Evolutionary conservation across 495 filamentous ascomycete genomes (phyloP).

Genomic region (Hyaloscypha bicolor): DNA sequence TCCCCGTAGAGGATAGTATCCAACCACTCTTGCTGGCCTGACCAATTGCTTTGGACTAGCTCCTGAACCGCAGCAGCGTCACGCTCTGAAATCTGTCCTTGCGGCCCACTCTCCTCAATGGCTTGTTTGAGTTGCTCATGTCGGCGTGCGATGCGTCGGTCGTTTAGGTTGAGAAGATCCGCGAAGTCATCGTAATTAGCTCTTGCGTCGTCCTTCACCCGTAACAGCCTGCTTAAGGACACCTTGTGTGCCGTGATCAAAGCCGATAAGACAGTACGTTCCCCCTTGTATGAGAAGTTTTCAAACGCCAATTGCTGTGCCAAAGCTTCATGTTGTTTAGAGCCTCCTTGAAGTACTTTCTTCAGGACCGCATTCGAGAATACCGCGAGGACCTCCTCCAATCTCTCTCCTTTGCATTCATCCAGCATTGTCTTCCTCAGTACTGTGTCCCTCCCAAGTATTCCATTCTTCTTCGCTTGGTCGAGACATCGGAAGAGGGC

Average conservation of each 20-base stretch:
- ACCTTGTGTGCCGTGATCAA: slow-evolving; percentile 74
- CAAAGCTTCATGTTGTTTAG: slow-evolving; percentile 41
- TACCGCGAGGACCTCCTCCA: slow-evolving; percentile 74
- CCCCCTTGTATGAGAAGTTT: slow-evolving; percentile 56
- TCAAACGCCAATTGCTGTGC: slow-evolving; percentile 66
- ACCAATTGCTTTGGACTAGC: slow-evolving; percentile 70
- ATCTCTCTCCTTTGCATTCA: slow-evolving; percentile 82
- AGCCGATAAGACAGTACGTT: slow-evolving; percentile 62
- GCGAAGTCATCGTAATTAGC: slow-evolving; percentile 58
- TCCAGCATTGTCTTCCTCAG: slow-evolving; percentile 90
- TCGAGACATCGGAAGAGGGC: slow-evolving; percentile 79
- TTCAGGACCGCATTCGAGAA: slow-evolving; percentile 83
- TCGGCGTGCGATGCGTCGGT: slow-evolving; percentile 43
- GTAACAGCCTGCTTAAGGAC: slow-evolving; percentile 55
- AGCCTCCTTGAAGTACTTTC: slow-evolving; percentile 51
- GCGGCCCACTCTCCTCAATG: slow-evolving; percentile 3
- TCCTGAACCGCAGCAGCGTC: slow-evolving; percentile 47
- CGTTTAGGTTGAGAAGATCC: slow-evolving; percentile 55
- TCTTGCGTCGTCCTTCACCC: slow-evolving; percentile 57
- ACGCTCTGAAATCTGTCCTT: slow-evolving; percentile 38
- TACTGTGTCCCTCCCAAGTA: slow-evolving; percentile 73
- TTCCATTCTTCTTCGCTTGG: slow-evolving; percentile 82
- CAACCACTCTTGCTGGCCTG: slow-evolving; percentile 70
- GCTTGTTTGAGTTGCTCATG: slow-evolving; percentile 43
- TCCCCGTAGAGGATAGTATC: slow-evolving; percentile 68